Base-by-base conservation (phyloP, 768 basidiomycete species). In the Boletus bicolor region DNA sequence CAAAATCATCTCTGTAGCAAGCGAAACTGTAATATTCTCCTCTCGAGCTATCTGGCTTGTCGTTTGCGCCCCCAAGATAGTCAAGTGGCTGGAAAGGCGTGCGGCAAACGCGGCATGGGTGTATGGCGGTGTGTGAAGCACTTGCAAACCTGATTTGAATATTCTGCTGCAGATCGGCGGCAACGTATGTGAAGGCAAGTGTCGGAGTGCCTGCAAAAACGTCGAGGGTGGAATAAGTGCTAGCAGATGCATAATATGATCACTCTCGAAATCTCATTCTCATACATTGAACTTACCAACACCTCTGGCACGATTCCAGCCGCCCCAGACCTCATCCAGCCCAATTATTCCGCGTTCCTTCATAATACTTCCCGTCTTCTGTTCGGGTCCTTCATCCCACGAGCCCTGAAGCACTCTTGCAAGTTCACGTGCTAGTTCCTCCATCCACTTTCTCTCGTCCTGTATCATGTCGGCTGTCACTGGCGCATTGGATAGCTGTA, bases 221-320 rank as follows among this genome's bases (percentile, higher is more conserved):
- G 91, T 93, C 30, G 87, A 79, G 5, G 96, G 97, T 5, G 96
- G 88, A 42, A 98, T 84, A 37, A 99, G 81, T 5, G 95, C 95
- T 94, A 54, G 19, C n/a, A 38, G 32, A 44, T 8, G 28, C 44
- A 39, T 38, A 17, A 50, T 47, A 32, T 28, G n/a, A 45, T 52
- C 44, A 21, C 48, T 30, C 26, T 51, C 28, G 11, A 38, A 38
- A 35, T 49, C 32, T 39, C 44, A 50, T 21, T 43, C 26, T 55
- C 26, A 39, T 19, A 26, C 32, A 21, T 28, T 15, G 39, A 19
- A 52, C 61, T 69, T 69, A 92, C 93, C 88, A 51, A 96, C 88
- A 47, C 94, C 94, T 61, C 94, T 76, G 7, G 92, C 93, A 55
- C 94, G 85, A 67, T 95, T 96, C 94, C 94, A 97, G 2, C 89